Evolutionary conservation across 495 filamentous ascomycete species (phyloP), one percentile per base, ranked within the genome.

Genomic region (Xylaria venustula): DNA sequence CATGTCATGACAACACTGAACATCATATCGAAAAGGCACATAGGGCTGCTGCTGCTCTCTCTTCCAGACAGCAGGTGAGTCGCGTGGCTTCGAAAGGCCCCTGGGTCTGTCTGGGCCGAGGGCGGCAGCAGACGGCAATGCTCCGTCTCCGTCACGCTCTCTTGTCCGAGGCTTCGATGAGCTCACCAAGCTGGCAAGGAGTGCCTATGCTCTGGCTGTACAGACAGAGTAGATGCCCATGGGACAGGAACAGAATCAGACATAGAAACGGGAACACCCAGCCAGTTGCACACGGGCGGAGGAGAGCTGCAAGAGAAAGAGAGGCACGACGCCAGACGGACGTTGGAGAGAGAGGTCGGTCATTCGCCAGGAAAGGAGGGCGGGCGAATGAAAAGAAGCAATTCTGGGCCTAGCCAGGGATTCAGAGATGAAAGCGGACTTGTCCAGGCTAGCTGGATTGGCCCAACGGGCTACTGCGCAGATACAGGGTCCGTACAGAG

Each of bases 301-400:
- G 37, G 17, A 60, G 47, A 49, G 34, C 45, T 58, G 55, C 25
- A 44, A 45, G 44, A 47, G 55, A 42, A 58, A 45, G 40, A 54
- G 34, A 55, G 37, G 20, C 41, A 36, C 44, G 41, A 30, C 37
- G n/a, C 22, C 25, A 25, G 46, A 48, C 5, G 46, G 40, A 44
- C 40, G 54, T 49, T 49, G 45, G 54, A 49, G 41, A 56, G 54
- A 49, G 44, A 34, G 30, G 30, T 34, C 30, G 30, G 54, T 49
- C 30, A 49, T 44, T 45, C 40, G 53, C 53, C 26, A n/a, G 49
- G 50, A 61, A 61, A 54, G 58, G 58, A 53, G 58, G 58, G 41
- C 58, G 58, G 58, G 41, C 58, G 58, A 61, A 54, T 61, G 54
- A 47, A 54, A 54, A 54, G 49, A 53, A 61, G 50, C 58, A 61